phyloP scores from a whole-genome alignment of 106 monocot species.

The Dactylorhiza incarnata region DNA sequence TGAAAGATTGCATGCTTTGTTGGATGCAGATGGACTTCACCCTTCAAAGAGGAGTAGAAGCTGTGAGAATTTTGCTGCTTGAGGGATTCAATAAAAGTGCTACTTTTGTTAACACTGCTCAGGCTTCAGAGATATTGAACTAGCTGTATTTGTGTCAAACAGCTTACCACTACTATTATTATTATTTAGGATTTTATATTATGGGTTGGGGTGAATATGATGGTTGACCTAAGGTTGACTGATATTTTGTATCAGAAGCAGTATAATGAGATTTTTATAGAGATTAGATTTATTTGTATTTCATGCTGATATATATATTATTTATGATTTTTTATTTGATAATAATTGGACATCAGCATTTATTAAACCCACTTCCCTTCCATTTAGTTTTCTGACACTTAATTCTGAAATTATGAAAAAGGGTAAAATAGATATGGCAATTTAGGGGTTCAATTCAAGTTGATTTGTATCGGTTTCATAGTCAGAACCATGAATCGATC shows the following conservation, averaged over 20 bases:
- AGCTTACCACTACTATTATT: neutral
- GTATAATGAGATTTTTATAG: neutral
- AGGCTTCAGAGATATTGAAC: constrained; percentile 46
- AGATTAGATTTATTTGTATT: neutral
- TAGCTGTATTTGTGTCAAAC: neutral
- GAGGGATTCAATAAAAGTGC: constrained; percentile 86
- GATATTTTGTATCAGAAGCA: neutral
- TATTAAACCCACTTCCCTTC: no score
- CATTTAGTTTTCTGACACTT: no score
- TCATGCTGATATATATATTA: no score
- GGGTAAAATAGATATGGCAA: no score
- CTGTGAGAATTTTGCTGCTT: constrained; percentile 51
- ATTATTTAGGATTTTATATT: neutral
- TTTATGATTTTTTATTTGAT: no score
- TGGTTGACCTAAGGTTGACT: neutral
- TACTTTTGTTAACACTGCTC: constrained; percentile 49
- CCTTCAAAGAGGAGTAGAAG: constrained; percentile 61
- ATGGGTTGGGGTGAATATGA: neutral
- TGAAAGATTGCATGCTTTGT: neutral
- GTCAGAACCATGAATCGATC: no score
- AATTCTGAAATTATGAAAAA: no score
- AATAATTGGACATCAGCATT: no score
- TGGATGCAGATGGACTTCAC: constrained; percentile 57
- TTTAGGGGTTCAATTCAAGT: no score
- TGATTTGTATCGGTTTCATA: no score